Percentiles rank a stretch among this genome's conserved stretches.
Evolutionary conservation across 169 alveolate species (phyloP).

Genomic region (Eimeria maxima): DNA sequence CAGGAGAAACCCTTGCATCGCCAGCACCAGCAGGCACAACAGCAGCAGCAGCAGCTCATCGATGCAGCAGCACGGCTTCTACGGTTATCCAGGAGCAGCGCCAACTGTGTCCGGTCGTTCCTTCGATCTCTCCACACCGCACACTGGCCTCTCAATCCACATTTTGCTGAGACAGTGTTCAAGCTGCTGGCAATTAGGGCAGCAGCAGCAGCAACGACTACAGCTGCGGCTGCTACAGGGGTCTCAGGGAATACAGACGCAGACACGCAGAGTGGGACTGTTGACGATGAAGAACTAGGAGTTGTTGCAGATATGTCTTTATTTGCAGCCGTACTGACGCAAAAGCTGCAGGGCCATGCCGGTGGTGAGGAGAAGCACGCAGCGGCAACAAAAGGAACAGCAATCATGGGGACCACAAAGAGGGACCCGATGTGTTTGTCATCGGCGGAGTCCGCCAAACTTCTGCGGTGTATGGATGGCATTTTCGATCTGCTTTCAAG

Average conservation of each 20-base stretch:
- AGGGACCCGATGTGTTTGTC: background rate
- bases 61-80: background rate
- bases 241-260: background rate
- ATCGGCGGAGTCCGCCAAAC: background rate
- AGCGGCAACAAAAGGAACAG: background rate
- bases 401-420: background rate
- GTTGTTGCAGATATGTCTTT: background rate
- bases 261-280: background rate
- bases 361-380: background rate
- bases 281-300: background rate
- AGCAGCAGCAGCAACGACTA: slow-evolving; percentile 29
- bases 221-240: background rate
- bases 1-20: background rate
- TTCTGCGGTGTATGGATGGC: slow-evolving; percentile 28
- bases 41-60: background rate
- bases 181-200: background rate
- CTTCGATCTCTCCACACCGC: slow-evolving; percentile 1
- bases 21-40: background rate
- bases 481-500: background rate
- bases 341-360: slow-evolving; percentile 19
- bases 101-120: background rate
- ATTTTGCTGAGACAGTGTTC: background rate
- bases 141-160: background rate
- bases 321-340: background rate
- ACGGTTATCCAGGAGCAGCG: background rate